Base-by-base conservation (phyloP, 805 yeast species). In the Candida arabinofermentans region DNA sequence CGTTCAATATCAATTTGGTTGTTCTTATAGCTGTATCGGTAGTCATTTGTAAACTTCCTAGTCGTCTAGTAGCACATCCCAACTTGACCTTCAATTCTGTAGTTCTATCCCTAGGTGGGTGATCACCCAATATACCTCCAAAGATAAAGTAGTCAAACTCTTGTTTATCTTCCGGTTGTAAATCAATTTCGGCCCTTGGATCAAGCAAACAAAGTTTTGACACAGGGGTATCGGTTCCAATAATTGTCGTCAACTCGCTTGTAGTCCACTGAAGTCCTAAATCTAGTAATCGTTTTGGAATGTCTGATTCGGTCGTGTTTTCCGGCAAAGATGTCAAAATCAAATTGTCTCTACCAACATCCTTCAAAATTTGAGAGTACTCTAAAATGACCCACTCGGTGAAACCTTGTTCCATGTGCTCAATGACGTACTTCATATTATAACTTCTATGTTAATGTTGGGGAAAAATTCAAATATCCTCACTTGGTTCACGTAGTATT, bases 21-120 rank as follows among this genome's bases (percentile, higher is more conserved):
- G 95, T 88, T 63, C 99, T 77, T 26, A 93, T 83, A 0, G 98
- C 98, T 1, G 99, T 91, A 59, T 91, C 99, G 0, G 99, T 91
- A 14, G 98, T 88, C 98, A 91, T 93, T 61, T 91, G 99, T 50
- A 84, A 75, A 39, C 71, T 75, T 2, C 96, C 98, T 40, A 91
- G 71, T 60, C 96, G 75, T 66, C 93, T 81, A 8, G 97, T 96
- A 1, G 77, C 79, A 57, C 89, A 82, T 0, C 96, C 96, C 52
- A 89, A 82, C 55, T 85, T 83, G 31, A 62, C 64, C 55, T 95
- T 75, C 47, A 91, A 73, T 56, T 90, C 93, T 2, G 90, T 93
- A 2, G 99, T 91, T 64, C 98, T 80, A 61, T 91, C 98, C 55
- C 95, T 75, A 49, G 88, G 83, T 7, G 95, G 96, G 62, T 90